Base-by-base conservation (phyloP, 306 rosid genomes). In the Acacia melanoxylon region DNA sequence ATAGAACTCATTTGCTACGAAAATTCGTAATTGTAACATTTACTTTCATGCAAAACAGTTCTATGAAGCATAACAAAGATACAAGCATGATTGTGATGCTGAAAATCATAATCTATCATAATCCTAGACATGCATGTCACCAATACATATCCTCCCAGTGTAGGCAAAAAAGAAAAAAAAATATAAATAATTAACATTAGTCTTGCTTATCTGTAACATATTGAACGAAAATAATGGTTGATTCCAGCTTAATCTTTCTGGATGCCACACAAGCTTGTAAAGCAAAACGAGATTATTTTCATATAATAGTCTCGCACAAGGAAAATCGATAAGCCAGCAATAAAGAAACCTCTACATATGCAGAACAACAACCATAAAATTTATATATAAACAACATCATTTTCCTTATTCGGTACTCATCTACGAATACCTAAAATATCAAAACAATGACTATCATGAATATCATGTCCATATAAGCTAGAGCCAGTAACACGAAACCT, bases 131-230 rank as follows among this genome's bases (percentile, higher is more conserved):
- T 75, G 52, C 16, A 63, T 3, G 25, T 37, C 46, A 78, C 45
- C 51, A 42, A 75, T 51, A 72, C 68, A 78, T 14, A 61, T 58
- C 45, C 77, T 44, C 24, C 65, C 12, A 44, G 20, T 27, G 27
- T 79, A 15, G 24, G 63, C 29, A 48, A 14, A 12, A 3, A 19
- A 1, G 17, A 52, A 52, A 52, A 52, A 17, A 51, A 4, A 51
- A 52, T 27, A 29, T 52, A 37, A 65, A 66, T 74, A 67, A 74
- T 68, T 16, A 75, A 75, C 73, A 78, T 41, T 1, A 66, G 59
- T 17, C 74, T 77, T 44, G 29, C 20, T 74, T 62, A 14, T 25
- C 19, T 49, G 15, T 10, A 48, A 29, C 78, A 10, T 5, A 51
- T 51, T 51, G 6, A 16, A 9, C 3, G 72, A 35, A 35, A 67